phyloP scores from a whole-genome alignment of 805 yeast species.

The Yamadazyma ubonensis region DNA sequence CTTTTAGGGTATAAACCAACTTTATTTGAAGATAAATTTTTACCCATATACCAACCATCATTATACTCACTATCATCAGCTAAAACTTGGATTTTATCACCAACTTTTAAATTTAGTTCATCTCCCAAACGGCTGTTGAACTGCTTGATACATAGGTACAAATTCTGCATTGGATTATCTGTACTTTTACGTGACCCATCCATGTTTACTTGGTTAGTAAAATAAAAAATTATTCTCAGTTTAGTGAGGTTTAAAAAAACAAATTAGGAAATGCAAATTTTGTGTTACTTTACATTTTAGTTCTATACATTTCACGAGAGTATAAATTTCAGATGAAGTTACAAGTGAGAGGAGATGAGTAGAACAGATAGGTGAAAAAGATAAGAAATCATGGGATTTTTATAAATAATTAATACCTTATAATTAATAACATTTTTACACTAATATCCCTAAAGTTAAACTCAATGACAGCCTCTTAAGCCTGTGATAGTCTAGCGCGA shows the following conservation, averaged over 20 bases:
- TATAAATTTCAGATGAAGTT: neutral
- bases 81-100: conserved; percentile 84
- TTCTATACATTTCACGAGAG: conserved; percentile 3
- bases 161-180: neutral
- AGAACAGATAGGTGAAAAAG: neutral
- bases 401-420: too few relatives aligned
- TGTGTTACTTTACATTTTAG: conserved; percentile 4
- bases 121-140: conserved; percentile 87
- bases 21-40: conserved; percentile 63
- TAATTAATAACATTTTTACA: too few relatives aligned
- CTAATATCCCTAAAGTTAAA: too few relatives aligned
- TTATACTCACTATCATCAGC: conserved; percentile 91
- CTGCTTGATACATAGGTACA: conserved; percentile 71
- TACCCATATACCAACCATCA: conserved; percentile 97
- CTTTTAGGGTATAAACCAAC: conserved; percentile 91
- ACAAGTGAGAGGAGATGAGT: neutral
- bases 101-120: conserved; percentile 75
- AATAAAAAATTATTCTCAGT: too few relatives aligned
- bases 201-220: conserved; percentile 7
- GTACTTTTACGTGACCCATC: conserved; percentile 1
- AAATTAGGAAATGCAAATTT: too few relatives aligned
- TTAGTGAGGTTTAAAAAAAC: too few relatives aligned
- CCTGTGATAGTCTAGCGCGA: too few relatives aligned
- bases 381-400: too few relatives aligned
- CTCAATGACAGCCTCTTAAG: too few relatives aligned